A percentile compares a stretch with the other conserved stretches of the same genome.
Evolutionary conservation across 306 rosid genomes (phyloP).

Genomic region (Castanopsis chinensis): DNA sequence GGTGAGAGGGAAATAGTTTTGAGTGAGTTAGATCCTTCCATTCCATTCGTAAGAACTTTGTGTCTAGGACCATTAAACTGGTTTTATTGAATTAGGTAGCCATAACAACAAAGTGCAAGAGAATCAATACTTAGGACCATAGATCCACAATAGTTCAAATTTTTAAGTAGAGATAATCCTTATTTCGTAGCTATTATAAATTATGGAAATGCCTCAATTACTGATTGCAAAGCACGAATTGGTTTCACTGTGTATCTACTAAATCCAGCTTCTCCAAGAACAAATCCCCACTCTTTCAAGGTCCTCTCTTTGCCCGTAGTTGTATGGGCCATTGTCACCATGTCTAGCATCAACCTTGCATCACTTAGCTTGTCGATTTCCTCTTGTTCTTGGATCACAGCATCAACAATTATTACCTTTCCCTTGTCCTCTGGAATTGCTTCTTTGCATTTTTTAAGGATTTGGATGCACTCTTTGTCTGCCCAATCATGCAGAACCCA

Average conservation of each 20-base stretch:
- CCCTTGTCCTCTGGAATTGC: slow-evolving; percentile 48
- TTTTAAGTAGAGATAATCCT: no score
- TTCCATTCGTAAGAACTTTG: no score
- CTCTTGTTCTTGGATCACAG: slow-evolving; percentile 34
- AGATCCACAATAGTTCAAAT: no score
- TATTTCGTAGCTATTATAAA: background rate
- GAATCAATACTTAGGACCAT: no score
- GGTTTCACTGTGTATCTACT: slow-evolving; percentile 21
- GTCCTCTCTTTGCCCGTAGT: slow-evolving; percentile 60
- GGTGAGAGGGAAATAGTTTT: no score
- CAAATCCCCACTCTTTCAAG: slow-evolving; percentile 46
- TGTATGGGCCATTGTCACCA: slow-evolving; percentile 63
- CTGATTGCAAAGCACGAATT: slow-evolving; percentile 39
- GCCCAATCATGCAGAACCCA: slow-evolving; percentile 64
- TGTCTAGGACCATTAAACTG: no score
- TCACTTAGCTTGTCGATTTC: slow-evolving; percentile 20
- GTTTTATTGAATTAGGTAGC: background rate
- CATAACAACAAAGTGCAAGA: background rate
- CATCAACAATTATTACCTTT: slow-evolving; percentile 55
- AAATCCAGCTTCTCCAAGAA: slow-evolving; percentile 59
- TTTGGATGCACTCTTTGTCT: slow-evolving; percentile 57
- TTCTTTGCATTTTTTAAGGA: slow-evolving; percentile 50
- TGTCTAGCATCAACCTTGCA: slow-evolving; percentile 50
- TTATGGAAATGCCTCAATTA: slow-evolving; percentile 46
- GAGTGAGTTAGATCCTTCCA: no score